Evolutionary conservation across 768 basidiomycete genomes (phyloP), one percentile per base, ranked within the genome.

Genomic region (Rhodotorula taiwanensis): DNA sequence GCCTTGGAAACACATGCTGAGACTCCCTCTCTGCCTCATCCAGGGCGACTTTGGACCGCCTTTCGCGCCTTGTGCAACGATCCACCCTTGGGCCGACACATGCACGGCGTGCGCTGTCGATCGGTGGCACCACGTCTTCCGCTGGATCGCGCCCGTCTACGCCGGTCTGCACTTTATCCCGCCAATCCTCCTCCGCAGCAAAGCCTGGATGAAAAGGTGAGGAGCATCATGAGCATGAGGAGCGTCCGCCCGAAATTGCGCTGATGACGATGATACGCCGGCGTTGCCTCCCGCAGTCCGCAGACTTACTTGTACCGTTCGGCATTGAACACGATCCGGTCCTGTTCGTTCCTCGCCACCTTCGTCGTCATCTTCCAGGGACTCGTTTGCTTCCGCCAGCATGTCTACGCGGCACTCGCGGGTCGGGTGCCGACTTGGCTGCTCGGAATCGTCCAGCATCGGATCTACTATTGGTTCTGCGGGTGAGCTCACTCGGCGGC

Each of bases 101-200:
- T 91, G 88, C 74, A 70, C 77, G 10, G 74, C 77, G 15, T 83
- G 84, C 3, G 83, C 82, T 18, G 65, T 85, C n/a, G 81, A 83
- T 43, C 84, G 90, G 33, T 87, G 92, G 76, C 80, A 86, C 69
- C 78, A 82, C 23, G 91, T 95, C 10, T 87, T 86, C 74, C 83
- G 82, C n/a, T 77, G 72, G 72, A 77, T 77, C 67, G 66, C 75
- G 4, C 75, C 80, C 52, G 78, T 79, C 23, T 98, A 98, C 71
- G 86, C 88, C 27, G 91, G 89, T 1, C 76, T 98, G 36, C 94
- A 97, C 75, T 81, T 95, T 62, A 82, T 95, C 33, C 93, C 94
- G 2, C 81, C 86, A 51, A 77, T 97, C 16, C 77, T 95, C 8
- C 89, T 98, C 76, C 88, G 89, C 70, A 79, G 86, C 43, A 79